Evolutionary conservation across 2,329 filamentous ascomycete species (phyloP).

Genomic region (Trichoderma breve): DNA sequence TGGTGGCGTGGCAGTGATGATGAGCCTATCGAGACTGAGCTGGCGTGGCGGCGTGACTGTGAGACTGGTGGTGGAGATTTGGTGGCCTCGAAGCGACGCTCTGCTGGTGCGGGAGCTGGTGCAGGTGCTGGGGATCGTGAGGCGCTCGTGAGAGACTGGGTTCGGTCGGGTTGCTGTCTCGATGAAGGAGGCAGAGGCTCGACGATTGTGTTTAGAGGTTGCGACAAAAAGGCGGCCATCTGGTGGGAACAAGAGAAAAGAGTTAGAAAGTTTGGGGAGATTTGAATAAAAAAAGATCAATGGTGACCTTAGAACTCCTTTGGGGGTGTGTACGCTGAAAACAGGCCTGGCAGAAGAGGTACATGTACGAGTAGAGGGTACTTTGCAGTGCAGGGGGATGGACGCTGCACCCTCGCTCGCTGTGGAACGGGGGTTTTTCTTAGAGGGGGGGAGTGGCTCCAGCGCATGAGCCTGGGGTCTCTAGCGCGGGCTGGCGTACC

Average conservation of each 20-base stretch:
- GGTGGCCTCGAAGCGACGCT: conserved; percentile 13
- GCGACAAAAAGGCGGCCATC: conserved; percentile 45
- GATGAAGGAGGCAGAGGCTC: conserved; percentile 29
- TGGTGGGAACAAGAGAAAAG: conserved; percentile 38
- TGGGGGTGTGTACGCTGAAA: conserved; percentile 18
- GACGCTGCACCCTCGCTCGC: background rate
- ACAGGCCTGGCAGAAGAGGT: conserved; percentile 2
- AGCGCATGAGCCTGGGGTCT: conserved; percentile 1
- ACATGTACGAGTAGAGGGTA: conserved; percentile 2
- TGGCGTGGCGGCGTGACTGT: conserved; percentile 30
- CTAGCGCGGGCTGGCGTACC: conserved; percentile 1
- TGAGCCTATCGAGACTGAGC: conserved; percentile 33
- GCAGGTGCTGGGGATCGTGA: background rate
- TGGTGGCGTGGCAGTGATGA: conserved; percentile 24
- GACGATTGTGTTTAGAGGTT: conserved; percentile 33
- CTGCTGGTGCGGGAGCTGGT: background rate
- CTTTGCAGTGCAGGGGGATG: conserved; percentile 11
- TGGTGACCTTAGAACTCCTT: conserved; percentile 24
- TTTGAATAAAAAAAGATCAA: conserved; percentile 33
- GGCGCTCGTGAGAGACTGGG: conserved; percentile 21
- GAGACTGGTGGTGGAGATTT: conserved; percentile 19
- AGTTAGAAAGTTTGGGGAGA: conserved; percentile 35
- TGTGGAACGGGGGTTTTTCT: background rate
- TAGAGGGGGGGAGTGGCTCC: background rate
- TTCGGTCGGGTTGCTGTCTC: conserved; percentile 23